Conservation (phyloP, 768 basidiomycete species). For the Mycena galopus region DNA sequence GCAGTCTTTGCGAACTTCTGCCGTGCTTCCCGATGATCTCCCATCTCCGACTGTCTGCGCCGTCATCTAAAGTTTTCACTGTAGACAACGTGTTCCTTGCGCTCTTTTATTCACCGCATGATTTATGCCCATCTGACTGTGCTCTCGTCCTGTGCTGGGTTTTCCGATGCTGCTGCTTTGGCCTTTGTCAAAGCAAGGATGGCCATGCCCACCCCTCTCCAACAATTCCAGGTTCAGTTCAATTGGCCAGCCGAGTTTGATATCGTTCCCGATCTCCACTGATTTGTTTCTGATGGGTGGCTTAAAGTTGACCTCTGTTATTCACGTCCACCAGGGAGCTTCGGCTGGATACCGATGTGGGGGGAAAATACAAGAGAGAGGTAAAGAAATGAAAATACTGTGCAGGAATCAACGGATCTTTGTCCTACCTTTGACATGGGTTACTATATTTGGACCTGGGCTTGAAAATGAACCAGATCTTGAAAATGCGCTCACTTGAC, state of each 20-base stretch:
- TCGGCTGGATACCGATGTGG: too few species aligned
- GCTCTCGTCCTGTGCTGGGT: not conserved
- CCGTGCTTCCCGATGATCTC: not conserved
- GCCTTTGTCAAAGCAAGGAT: not conserved
- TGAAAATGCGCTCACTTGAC: too few species aligned
- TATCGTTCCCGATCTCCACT: not conserved
- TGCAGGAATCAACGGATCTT: too few species aligned
- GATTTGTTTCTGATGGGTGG: too few species aligned
- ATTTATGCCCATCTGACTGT: not conserved
- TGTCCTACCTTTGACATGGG: too few species aligned
- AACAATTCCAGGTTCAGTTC: not conserved
- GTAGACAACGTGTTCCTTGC: constrained; percentile 1
- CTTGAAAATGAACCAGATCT: too few species aligned
- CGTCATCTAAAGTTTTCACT: not conserved
- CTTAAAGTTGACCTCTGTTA: too few species aligned
- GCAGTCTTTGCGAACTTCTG: not conserved
- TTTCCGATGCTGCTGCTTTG: not conserved
- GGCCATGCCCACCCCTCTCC: not conserved
- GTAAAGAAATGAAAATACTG: too few species aligned
- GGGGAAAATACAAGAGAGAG: too few species aligned
- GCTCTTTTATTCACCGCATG: not conserved
- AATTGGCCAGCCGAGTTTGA: not conserved
- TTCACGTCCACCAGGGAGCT: too few species aligned
- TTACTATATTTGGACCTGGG: too few species aligned
- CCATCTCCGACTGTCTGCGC: not conserved